A percentile compares a stretch with the other conserved stretches of the same genome.
Conservation (phyloP, 495 filamentous ascomycete species). For the Filosporella fistucella region DNA sequence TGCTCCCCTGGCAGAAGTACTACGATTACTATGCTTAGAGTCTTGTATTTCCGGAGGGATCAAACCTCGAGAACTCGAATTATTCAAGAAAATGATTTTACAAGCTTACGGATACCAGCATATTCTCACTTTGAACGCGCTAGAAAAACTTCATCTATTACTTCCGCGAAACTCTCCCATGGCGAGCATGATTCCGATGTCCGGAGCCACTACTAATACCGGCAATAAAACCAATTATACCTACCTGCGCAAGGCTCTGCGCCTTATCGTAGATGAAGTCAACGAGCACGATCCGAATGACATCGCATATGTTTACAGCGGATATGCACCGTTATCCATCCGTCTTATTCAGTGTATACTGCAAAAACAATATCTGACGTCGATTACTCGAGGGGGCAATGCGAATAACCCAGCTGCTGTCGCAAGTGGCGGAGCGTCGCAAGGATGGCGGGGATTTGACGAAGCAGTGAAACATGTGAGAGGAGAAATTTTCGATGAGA, state of each 20-base stretch:
- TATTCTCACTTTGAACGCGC: conserved; percentile 77
- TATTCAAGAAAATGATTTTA: conserved; percentile 79
- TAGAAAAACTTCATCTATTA: conserved; percentile 87
- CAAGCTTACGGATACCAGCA: conserved; percentile 96
- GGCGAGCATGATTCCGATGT: conserved; percentile 64
- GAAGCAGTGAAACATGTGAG: conserved; percentile 79
- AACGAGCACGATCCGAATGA: conserved; percentile 96
- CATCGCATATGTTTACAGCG: conserved; percentile 94
- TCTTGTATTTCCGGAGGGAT: conserved; percentile 87
- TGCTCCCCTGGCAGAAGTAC: conserved; percentile 68
- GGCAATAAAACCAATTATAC: conserved; percentile 86
- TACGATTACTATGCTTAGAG: conserved; percentile 85
- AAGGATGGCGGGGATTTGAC: conserved; percentile 89
- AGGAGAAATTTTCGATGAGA: conserved; percentile 84
- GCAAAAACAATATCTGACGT: conserved; percentile 79
- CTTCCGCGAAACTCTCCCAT: conserved; percentile 65
- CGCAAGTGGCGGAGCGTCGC: conserved; percentile 55
- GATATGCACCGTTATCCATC: conserved; percentile 90
- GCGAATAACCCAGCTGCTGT: conserved; percentile 39
- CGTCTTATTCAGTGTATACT: conserved; percentile 93
- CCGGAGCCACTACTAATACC: conserved; percentile 43
- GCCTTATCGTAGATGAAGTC: conserved; percentile 92
- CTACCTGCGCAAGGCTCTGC: conserved; percentile 76
- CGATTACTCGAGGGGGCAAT: conserved; percentile 54
- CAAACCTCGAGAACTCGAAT: conserved; percentile 79